Conservation (phyloP, 2,329 filamentous ascomycete genomes). For the Cryphonectria radicalis region DNA sequence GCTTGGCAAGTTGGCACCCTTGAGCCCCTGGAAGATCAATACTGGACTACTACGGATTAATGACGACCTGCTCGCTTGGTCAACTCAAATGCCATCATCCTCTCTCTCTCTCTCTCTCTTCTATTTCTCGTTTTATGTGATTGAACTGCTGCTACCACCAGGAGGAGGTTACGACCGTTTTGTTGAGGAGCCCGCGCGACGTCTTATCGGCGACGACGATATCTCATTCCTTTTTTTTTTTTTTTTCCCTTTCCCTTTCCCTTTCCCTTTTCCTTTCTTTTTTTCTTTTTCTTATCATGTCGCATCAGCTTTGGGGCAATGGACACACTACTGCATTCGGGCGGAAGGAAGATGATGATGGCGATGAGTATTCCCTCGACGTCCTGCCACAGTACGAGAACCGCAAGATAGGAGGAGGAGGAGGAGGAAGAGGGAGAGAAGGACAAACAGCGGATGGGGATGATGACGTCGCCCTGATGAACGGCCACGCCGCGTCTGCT, state of each 20-base stretch:
- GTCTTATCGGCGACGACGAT: not conserved
- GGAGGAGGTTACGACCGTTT: not conserved
- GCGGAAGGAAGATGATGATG: not conserved
- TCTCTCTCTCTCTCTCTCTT: not conserved
- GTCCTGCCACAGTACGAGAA: conserved; percentile 3
- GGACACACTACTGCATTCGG: not conserved
- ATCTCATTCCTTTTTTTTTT: not conserved
- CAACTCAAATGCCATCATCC: not conserved
- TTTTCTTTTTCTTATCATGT: not conserved
- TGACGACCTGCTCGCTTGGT: not conserved
- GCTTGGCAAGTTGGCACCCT: not conserved
- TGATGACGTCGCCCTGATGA: not conserved
- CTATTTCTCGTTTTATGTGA: not conserved
- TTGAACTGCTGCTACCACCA: not conserved
- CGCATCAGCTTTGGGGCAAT: not conserved
- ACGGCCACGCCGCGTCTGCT: not conserved
- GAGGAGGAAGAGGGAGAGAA: not conserved
- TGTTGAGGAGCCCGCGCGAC: conserved; percentile 2
- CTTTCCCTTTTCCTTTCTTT: not conserved
- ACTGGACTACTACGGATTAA: not conserved
- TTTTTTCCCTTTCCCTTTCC: no score
- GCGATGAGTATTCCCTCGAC: conserved; percentile 1
- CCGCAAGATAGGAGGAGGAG: not conserved
- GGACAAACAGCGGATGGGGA: not conserved
- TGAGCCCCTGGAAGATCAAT: not conserved